Conservation (phyloP, 805 yeast genomes). For the Saccharomyces eubayanus region DNA sequence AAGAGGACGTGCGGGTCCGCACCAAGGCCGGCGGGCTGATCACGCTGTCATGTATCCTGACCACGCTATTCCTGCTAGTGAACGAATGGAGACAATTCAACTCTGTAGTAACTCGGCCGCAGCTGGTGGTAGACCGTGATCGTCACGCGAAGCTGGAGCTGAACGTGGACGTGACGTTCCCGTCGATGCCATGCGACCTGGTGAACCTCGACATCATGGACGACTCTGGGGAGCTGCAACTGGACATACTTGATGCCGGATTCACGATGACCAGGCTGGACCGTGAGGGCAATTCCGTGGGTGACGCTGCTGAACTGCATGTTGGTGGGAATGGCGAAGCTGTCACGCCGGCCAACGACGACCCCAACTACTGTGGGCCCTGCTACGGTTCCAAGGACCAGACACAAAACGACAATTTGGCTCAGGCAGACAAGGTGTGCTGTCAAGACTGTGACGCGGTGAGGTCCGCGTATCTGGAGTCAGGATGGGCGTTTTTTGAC, state of each 20-base stretch:
- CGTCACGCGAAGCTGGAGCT: conserved; percentile 67
- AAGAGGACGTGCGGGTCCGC: conserved; percentile 83
- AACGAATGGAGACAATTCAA: conserved; percentile 75
- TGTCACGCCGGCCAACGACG: conserved; percentile 27
- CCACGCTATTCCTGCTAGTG: conserved; percentile 53
- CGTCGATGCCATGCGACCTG: conserved; percentile 76
- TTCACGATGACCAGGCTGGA: conserved; percentile 63
- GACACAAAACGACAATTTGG: conserved; percentile 34
- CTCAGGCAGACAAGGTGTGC: conserved; percentile 43
- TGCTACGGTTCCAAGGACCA: conserved; percentile 82
- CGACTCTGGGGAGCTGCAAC: conserved; percentile 73
- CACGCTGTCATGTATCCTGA: conserved; percentile 58
- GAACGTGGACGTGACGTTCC: conserved; percentile 75
- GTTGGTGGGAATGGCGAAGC: conserved; percentile 33
- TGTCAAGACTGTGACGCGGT: conserved; percentile 85
- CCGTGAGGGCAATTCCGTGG: conserved; percentile 38
- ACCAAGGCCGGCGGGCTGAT: conserved; percentile 88
- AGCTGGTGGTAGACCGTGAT: conserved; percentile 81
- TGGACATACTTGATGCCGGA: conserved; percentile 62
- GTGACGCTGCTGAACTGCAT: conserved; percentile 35
- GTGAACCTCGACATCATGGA: conserved; percentile 83
- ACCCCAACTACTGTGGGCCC: conserved; percentile 61
- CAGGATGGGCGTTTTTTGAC: conserved; percentile 84
- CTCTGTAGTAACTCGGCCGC: conserved; percentile 62
- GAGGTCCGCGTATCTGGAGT: conserved; percentile 63